These are phyloP conservation scores for Aureobasidium namibiae DNA, from an alignment of 2,329 filamentous ascomycete genomes.

Conservation along the genomic window DNA sequence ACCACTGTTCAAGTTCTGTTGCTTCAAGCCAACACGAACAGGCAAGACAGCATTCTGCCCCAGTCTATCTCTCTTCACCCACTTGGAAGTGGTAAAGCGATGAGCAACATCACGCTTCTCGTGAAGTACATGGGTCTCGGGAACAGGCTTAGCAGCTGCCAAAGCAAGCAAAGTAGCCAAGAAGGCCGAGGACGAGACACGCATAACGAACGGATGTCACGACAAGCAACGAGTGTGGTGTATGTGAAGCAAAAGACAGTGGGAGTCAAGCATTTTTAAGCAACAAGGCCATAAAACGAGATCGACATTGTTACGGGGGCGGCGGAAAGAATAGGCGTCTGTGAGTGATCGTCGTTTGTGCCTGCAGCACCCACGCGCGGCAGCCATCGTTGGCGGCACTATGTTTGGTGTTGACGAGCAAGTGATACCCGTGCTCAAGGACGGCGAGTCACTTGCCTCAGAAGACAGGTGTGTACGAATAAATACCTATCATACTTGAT, in stretches of 20 bases:
- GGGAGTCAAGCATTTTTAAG: not conserved
- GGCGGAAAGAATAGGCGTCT: not conserved
- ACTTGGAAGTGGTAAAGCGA: conserved; percentile 22
- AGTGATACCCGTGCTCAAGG: not conserved
- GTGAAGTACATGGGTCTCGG: conserved; percentile 32
- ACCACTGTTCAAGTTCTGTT: conserved; percentile 37
- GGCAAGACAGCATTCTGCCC: conserved; percentile 31
- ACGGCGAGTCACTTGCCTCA: not conserved
- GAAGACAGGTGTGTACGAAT: not conserved
- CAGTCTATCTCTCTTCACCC: conserved; percentile 32
- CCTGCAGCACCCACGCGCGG: conserved; percentile 1
- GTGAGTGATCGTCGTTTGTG: conserved; percentile 6
- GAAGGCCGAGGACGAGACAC: conserved; percentile 1
- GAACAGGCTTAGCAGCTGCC: conserved; percentile 5
- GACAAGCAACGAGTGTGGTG: not conserved
- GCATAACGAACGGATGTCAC: conserved; percentile 8
- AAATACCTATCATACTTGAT: not conserved
- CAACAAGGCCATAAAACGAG: not conserved
- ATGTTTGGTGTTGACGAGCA: not conserved
- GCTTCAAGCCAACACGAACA: conserved; percentile 40
- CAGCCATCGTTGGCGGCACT: conserved; percentile 4
- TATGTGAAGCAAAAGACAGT: not conserved
- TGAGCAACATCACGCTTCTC: conserved; percentile 29
- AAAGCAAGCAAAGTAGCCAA: conserved; percentile 3
- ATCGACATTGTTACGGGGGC: conserved; percentile 4